Percentiles rank a stretch among this genome's conserved stretches.
phyloP scores from a whole-genome alignment of 176 grass and related monocot species.

The Zea luxurians region DNA sequence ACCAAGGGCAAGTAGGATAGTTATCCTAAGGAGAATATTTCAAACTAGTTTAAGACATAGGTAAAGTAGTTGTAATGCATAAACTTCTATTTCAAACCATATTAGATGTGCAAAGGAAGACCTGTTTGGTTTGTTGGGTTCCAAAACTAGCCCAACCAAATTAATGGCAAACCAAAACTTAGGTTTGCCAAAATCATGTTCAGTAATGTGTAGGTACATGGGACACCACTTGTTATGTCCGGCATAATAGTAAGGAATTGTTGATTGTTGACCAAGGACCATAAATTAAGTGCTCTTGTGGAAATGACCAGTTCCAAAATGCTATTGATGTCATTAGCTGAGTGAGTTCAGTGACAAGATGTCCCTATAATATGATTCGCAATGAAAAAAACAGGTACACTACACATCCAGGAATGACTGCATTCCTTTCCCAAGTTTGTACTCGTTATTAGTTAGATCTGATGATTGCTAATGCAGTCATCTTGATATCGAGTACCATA shows the following conservation, averaged over 20 bases:
- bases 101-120: background rate
- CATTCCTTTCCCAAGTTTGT: background rate
- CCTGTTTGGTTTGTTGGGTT: too few relatives aligned
- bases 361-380: background rate
- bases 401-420: slow-evolving; percentile 9
- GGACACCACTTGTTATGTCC: background rate
- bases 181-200: background rate
- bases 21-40: background rate
- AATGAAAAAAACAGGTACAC: background rate
- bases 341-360: background rate
- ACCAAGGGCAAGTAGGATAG: background rate
- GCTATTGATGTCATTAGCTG: background rate
- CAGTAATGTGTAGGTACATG: background rate
- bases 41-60: slow-evolving; percentile 10
- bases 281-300: background rate
- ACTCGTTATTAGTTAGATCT: background rate
- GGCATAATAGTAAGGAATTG: background rate
- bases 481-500: background rate
- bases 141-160: too few relatives aligned
- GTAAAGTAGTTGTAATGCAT: slow-evolving; percentile 8
- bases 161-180: too few relatives aligned
- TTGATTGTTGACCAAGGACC: background rate
- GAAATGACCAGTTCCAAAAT: background rate
- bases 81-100: slow-evolving; percentile 8
- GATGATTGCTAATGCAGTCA: slow-evolving; percentile 2